Base-by-base conservation (phyloP, 331 rosid species). In the Stylosanthes scabra region DNA sequence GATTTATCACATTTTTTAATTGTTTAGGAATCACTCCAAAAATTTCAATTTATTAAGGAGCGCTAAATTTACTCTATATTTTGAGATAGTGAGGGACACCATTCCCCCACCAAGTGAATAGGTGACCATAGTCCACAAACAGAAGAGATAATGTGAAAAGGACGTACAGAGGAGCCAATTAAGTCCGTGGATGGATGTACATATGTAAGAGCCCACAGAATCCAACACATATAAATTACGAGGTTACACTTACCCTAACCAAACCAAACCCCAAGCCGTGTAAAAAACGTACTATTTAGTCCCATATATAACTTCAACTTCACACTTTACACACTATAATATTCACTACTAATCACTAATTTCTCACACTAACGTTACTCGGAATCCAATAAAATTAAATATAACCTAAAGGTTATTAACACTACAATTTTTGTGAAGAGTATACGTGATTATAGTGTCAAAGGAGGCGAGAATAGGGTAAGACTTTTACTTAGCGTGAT, bases 401-500 rank as follows among this genome's bases (percentile, higher is more conserved):
- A 41, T 14, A 40, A 63, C 47, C 34, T 1, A 20, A 20, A 20
- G 25, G 25, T 20, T 20, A 20, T 20, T 20, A 20, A 20, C 25
- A 20, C 25, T 0, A 20, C 25, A 20, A 20, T 20, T 20, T 20
- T 20, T 14, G 6, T 57, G 9, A 42, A 59, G 37, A 29, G 45
- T 4, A 49, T 3, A 13, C 6, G 5, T 4, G 4, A 46, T 49
- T 6, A 50, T 29, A 15, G 52, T 37, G 70, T 73, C 13, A 20
- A 39, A 61, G 15, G 6, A 49, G 0, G 2, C 0, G 54, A 73
- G 63, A 25, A 20, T 61, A 15, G 70, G 52, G 25, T 15, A 71
- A 10, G 62, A 12, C 28, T 59, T 46, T 68, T 11, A 45, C 39
- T 71, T 62, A 14, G 86, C 86, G 86, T 81, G 84, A 83, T 69